Conservation (phyloP, 2,329 filamentous ascomycete genomes). For the Neonectria hederae region DNA sequence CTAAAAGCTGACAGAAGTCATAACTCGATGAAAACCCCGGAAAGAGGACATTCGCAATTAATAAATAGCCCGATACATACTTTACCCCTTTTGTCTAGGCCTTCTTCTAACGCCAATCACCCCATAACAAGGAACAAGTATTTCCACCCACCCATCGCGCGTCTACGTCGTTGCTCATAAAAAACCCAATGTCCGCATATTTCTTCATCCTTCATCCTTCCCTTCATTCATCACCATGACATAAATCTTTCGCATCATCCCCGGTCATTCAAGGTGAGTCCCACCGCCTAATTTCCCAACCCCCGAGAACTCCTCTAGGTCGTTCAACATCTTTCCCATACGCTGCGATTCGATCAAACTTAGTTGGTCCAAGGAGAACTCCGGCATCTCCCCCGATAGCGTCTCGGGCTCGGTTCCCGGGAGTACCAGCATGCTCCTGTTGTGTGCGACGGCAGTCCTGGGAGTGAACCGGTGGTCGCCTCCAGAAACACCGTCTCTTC, state of each 20-base stretch:
- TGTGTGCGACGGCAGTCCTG: not conserved
- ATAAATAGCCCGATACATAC: slow-evolving; percentile 3
- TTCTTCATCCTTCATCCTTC: not conserved
- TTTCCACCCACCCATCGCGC: not conserved
- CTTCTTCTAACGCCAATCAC: slow-evolving; percentile 8
- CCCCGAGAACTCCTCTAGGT: slow-evolving; percentile 39
- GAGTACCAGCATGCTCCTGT: slow-evolving; percentile 29
- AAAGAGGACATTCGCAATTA: not conserved
- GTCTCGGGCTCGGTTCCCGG: slow-evolving; percentile 18
- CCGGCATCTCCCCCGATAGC: not conserved
- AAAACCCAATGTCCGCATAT: not conserved
- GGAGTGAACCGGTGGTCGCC: slow-evolving; percentile 11
- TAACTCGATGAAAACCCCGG: too few species aligned
- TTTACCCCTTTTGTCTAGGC: not conserved
- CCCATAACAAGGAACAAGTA: not conserved
- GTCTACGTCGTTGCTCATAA: slow-evolving; percentile 12
- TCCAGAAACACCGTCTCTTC: slow-evolving; percentile 6
- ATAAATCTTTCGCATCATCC: not conserved
- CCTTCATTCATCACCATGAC: not conserved
- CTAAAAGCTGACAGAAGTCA: too few species aligned
- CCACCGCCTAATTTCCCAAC: slow-evolving; percentile 26
- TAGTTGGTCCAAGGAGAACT: slow-evolving; percentile 16
- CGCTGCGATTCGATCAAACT: slow-evolving; percentile 28
- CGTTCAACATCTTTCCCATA: slow-evolving; percentile 36
- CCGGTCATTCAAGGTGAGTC: slow-evolving; percentile 1